Base-by-base conservation (phyloP, 768 basidiomycete species). In the Amanita pseudoporphyria region DNA sequence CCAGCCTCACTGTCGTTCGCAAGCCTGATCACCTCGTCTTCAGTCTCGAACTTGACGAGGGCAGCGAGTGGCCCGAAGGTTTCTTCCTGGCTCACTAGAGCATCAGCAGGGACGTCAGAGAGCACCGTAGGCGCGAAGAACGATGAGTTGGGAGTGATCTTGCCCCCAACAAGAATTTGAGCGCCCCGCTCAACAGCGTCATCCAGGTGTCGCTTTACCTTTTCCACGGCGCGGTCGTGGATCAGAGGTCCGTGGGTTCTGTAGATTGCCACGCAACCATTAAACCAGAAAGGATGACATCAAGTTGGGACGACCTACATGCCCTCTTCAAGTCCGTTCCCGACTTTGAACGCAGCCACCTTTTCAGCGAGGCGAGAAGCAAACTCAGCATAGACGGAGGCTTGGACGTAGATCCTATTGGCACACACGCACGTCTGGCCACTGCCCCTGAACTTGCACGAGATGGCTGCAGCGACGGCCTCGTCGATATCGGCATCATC, bases 221-320 rank as follows among this genome's bases (percentile, higher is more conserved):
- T 99, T 57, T 84, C 78, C 45, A 93, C 69, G 0, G 93, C 93
- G 19, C 82, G 82, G 13, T 67, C 65, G 66, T 98, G 94, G 53
- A 99, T 96, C 43, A 99, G 74, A 12, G 96, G 96, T 0, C 96
- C 96, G 57, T 97, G 94, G 0, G 95, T 98, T 37, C 87, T 89
- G 52, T 36, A 31, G 35, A 47, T 39, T 7, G 4, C 37, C 18
- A 16, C 16, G 46, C 46, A 31, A 18, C 12, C 6, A 21, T 12
- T 28, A 4, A 28, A 24, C 7, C 40, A 36, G 16, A 14, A 10
- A 26, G 1, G 4, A n/a, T 3, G 18, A 18, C 7, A 5, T n/a
- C 22, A 21, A 42, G 30, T 3, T 13, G 5, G 9, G n/a, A 19
- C 19, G 6, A 67, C 84, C 55, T 62, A 92, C 90, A 76, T 80